Evolutionary conservation across 2,329 filamentous ascomycete species (phyloP).

Genomic region (Nannizziopsis arthrosporioides): DNA sequence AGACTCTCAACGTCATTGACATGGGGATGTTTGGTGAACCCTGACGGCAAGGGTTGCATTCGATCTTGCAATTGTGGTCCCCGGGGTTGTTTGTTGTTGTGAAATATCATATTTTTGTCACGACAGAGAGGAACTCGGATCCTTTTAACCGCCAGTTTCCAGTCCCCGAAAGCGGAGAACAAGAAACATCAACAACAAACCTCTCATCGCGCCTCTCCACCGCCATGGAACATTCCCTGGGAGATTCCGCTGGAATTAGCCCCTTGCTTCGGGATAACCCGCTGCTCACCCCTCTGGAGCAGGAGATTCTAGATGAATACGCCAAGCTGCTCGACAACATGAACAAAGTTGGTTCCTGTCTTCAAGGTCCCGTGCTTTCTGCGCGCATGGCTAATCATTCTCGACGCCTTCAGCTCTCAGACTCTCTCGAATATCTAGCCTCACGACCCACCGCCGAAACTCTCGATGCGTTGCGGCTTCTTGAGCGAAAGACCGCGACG

Average conservation of each 20-base stretch:
- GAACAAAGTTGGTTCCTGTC: conserved; percentile 55
- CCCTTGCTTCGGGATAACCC: conserved; percentile 30
- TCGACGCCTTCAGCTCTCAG: conserved; percentile 21
- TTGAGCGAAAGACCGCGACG: conserved; percentile 88
- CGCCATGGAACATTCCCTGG: neutral
- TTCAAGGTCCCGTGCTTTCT: conserved; percentile 13
- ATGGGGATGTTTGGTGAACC: no score
- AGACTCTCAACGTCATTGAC: no score
- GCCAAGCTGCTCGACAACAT: conserved; percentile 76
- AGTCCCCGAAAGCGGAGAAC: no score
- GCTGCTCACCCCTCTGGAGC: conserved; percentile 63
- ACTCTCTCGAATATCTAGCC: conserved; percentile 45
- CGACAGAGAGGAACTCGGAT: no score
- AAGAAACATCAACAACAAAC: no score
- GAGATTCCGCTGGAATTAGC: conserved; percentile 16
- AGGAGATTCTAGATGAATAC: conserved; percentile 92
- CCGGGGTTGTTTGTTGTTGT: no score
- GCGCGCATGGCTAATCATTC: neutral
- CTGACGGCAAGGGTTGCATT: no score
- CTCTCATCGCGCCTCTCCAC: neutral
- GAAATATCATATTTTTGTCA: no score
- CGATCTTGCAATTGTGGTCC: no score
- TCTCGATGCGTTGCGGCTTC: conserved; percentile 63
- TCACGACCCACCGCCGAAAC: conserved; percentile 61
- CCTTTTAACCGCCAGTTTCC: no score